Percentiles rank a stretch among this genome's conserved stretches.
These are phyloP conservation scores for Beta lomatogona DNA, from an alignment of 179 eudicot genomes.

Conservation along the genomic window DNA sequence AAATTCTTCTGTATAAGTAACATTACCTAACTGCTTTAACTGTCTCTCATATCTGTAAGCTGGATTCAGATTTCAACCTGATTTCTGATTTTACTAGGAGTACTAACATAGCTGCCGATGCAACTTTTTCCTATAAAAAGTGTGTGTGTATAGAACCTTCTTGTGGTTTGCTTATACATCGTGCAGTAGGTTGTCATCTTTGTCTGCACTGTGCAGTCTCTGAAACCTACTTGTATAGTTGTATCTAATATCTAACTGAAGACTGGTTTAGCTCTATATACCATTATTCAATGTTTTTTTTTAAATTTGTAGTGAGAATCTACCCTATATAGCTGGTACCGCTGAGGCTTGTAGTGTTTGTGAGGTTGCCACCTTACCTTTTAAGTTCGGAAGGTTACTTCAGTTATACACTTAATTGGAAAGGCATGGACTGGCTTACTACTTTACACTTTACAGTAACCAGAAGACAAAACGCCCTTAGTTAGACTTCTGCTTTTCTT, in stretches of 20 bases:
- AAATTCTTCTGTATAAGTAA: not conserved
- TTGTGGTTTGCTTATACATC: not conserved
- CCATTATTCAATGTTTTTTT: not conserved
- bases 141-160: not conserved
- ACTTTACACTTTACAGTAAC: not conserved
- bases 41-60: not conserved
- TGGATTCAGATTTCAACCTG: not conserved
- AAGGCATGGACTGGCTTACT: not conserved
- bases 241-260: not conserved
- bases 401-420: not conserved
- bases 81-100: not conserved
- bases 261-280: not conserved
- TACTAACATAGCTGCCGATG: not conserved
- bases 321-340: not conserved
- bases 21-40: not conserved
- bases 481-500: not conserved
- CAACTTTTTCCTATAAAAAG: not conserved
- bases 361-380: constrained; percentile 2
- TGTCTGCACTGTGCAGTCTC: not conserved
- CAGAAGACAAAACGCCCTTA: not conserved
- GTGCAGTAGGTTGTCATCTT: not conserved
- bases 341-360: not conserved
- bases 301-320: too few relatives aligned
- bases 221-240: not conserved
- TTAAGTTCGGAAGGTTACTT: not conserved